Evolutionary conservation across 495 filamentous ascomycete species (phyloP).

Genomic region (Cercophora scortea): DNA sequence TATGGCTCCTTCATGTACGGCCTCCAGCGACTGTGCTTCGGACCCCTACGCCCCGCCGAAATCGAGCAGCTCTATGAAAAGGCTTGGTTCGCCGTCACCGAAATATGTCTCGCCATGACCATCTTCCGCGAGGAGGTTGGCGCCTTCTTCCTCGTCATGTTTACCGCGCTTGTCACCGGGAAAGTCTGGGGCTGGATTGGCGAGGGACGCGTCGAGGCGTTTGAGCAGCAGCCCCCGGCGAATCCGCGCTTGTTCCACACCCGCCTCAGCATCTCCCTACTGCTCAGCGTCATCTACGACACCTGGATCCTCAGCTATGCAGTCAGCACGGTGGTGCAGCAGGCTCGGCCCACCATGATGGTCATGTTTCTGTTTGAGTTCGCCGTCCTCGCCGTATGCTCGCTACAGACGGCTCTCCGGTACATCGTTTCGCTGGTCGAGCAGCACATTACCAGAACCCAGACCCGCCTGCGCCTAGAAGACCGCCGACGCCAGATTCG

Average conservation of each 20-base stretch:
- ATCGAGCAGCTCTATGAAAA: slow-evolving; percentile 96
- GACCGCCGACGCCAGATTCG: slow-evolving; percentile 50
- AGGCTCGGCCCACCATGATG: slow-evolving; percentile 95
- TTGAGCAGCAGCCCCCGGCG: slow-evolving; percentile 90
- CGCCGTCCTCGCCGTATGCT: slow-evolving; percentile 72
- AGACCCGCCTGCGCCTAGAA: slow-evolving; percentile 56
- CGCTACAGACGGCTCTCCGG: slow-evolving; percentile 66
- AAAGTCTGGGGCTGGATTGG: slow-evolving; percentile 99
- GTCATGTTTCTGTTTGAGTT: slow-evolving; percentile 99
- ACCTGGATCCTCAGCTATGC: slow-evolving; percentile 70
- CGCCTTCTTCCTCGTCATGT: slow-evolving; percentile 91
- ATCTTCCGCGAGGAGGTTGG: slow-evolving; percentile 95
- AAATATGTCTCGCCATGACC: slow-evolving; percentile 97
- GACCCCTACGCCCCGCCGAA: slow-evolving; percentile 84
- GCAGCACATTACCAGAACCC: slow-evolving; percentile 61
- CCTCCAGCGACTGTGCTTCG: slow-evolving; percentile 85
- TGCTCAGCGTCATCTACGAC: slow-evolving; percentile 70
- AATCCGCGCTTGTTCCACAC: slow-evolving; percentile 87
- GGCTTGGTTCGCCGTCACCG: slow-evolving; percentile 93
- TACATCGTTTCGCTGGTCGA: slow-evolving; percentile 79
- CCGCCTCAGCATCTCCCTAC: slow-evolving; percentile 68
- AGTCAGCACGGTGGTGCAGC: slow-evolving; percentile 69
- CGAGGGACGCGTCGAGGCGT: slow-evolving; percentile 83
- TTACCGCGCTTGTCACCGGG: slow-evolving; percentile 79
- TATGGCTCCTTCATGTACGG: slow-evolving; percentile 72